Base-by-base conservation (phyloP, 495 filamentous ascomycete species). In the Durotheca rogersii region DNA sequence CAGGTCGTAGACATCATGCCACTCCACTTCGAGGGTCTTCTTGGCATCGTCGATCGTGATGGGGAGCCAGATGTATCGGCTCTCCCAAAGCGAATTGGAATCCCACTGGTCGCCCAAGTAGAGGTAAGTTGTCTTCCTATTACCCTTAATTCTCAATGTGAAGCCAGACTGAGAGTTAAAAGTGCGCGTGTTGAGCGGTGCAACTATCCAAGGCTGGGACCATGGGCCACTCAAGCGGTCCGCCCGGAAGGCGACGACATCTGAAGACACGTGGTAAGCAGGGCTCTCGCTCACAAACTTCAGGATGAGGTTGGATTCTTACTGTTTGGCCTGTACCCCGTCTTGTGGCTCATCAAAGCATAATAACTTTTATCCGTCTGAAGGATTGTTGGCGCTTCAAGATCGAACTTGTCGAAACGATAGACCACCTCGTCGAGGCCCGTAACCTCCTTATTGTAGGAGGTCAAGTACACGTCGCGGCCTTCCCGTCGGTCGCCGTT, bases 101-200 rank as follows among this genome's bases (percentile, higher is more conserved):
- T 80, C 77, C 77, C 77, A 80, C 63, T 58, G 64, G 41, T 76
- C 72, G 6, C 74, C 77, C 1, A 80, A 44, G 41, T 80, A 80
- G 3, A 80, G 57, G 30, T 79, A 68, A 0, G 77, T 76, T 0
- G 75, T 80, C 58, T 69, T 70, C 33, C 69, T 68, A 0, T 53
- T 61, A 0, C 77, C 77, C 11, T 64, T 57, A 32, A 79, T 76
- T 18, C 65, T 65, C 7, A 80, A 47, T 0, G 67, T 67, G 48
- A 71, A 76, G n/a, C 73, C 73, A 6, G 74, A 78, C 44, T 80
- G 77, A 2, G 77, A 80, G 53, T 73, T 78, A 56, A 69, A 78
- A 0, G 75, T 73, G 11, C 75, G 61, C 0, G 74, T 78, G 47
- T 78, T 73, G 23, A 71, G 62, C 1, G 75, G 71, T 0, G 73